phyloP scores from a whole-genome alignment of 768 basidiomycete species.

The Russula earlei region DNA sequence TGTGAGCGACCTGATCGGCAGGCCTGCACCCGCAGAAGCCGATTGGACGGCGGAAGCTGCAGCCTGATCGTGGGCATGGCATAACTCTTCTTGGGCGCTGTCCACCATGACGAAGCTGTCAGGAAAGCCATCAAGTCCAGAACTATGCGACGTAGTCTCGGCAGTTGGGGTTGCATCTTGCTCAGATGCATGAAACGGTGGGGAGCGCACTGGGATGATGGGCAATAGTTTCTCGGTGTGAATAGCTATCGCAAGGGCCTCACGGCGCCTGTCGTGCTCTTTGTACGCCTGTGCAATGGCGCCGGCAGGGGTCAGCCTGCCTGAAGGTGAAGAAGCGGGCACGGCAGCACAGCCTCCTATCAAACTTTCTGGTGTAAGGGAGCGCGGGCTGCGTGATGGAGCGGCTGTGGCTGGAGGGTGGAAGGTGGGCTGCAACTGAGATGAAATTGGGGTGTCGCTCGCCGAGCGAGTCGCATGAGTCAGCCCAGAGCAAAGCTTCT shows the following conservation, averaged over 20 bases:
- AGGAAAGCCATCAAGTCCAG: background rate
- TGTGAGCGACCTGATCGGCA: constrained; percentile 8
- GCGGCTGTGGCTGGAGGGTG: background rate
- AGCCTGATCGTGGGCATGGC: background rate
- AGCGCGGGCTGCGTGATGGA: constrained; percentile 1
- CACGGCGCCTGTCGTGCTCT: constrained; percentile 17
- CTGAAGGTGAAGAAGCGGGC: background rate
- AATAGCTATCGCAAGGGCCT: constrained; percentile 14
- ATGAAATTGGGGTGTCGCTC: background rate
- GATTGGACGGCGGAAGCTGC: background rate
- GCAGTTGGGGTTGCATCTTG: background rate
- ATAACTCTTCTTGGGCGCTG: background rate
- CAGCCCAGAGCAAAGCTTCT: background rate
- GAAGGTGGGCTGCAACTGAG: background rate
- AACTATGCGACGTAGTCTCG: background rate
- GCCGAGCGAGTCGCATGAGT: background rate
- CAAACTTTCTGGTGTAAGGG: constrained; percentile 5
- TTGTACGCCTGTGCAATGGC: constrained; percentile 19
- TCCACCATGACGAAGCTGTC: constrained; percentile 7
- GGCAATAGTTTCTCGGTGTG: background rate
- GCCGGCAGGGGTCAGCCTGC: constrained; percentile 19
- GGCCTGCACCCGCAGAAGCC: background rate
- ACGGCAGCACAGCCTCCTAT: background rate
- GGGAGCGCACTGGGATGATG: background rate
- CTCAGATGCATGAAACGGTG: background rate